These are phyloP conservation scores for Hypoxylon sp. DNA, from an alignment of 2,329 filamentous ascomycete genomes.

Conservation along the genomic window DNA sequence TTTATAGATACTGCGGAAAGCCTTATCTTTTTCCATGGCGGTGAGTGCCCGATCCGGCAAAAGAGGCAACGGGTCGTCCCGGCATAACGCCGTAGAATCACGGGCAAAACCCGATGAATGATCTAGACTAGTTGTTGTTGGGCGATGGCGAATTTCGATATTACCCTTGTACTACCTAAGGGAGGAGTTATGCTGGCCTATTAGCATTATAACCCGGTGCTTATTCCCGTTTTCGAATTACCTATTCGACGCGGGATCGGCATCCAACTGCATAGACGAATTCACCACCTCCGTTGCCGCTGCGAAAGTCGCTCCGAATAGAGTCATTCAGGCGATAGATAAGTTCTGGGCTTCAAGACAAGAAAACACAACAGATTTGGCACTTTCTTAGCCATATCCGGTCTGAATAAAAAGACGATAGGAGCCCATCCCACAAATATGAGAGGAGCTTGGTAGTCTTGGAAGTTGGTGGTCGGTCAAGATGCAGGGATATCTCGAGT, in stretches of 20 bases:
- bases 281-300: constrained; percentile 47
- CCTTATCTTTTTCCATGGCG: constrained; percentile 21
- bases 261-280: constrained; percentile 33
- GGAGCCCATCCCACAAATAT: constrained; percentile 49
- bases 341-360: constrained; percentile 1
- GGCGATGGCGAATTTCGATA: constrained; percentile 17
- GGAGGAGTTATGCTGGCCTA: constrained; percentile 1
- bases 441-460: constrained; percentile 6
- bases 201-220: constrained; percentile 10
- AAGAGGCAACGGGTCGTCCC: not conserved
- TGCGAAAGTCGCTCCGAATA: constrained; percentile 39
- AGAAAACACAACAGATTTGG: constrained; percentile 5
- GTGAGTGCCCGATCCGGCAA: constrained; percentile 37
- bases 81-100: constrained; percentile 8
- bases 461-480: constrained; percentile 7
- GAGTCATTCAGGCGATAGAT: constrained; percentile 26
- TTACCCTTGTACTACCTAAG: constrained; percentile 5
- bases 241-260: constrained; percentile 47
- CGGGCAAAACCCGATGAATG: constrained; percentile 16
- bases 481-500: constrained; percentile 5
- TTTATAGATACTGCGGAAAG: not conserved
- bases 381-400: constrained; percentile 4
- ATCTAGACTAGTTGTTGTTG: constrained; percentile 12
- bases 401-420: not conserved
- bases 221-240: constrained; percentile 36